phyloP scores from a whole-genome alignment of 1,284 basidiomycete species.

The Coriolopsis trogii region DNA sequence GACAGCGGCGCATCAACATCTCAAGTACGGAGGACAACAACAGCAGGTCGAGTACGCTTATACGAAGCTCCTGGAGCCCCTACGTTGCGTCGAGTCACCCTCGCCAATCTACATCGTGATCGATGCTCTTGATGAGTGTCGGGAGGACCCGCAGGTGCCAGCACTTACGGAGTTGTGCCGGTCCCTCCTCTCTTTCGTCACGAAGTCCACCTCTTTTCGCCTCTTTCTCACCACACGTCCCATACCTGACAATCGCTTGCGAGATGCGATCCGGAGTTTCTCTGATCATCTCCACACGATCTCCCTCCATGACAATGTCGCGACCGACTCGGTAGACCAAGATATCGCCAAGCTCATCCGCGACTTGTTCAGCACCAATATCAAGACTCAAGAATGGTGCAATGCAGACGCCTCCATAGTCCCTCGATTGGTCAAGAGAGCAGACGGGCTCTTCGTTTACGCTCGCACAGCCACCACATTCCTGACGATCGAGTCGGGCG shows the following conservation, averaged over 20 bases:
- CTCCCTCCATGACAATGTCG: not conserved
- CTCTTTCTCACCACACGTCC: conserved; percentile 20
- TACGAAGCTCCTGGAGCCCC: not conserved
- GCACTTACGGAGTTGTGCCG: not conserved
- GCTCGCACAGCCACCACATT: conserved; percentile 10
- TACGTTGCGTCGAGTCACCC: not conserved
- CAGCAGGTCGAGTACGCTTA: not conserved
- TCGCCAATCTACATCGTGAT: conserved; percentile 3
- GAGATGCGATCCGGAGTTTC: not conserved
- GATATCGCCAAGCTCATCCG: conserved; percentile 12
- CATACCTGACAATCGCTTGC: conserved; percentile 3
- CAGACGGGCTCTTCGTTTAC: conserved; percentile 18
- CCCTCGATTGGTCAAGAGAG: not conserved
- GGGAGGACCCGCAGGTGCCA: not conserved
- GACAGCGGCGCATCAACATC: not conserved
- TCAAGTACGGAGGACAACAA: not conserved
- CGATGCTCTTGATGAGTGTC: conserved; percentile 15
- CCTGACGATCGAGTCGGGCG: not conserved
- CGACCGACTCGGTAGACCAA: not conserved
- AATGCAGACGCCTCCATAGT: not conserved
- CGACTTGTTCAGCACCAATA: not conserved
- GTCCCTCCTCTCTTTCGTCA: not conserved
- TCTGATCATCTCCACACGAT: not conserved
- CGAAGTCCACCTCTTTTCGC: conserved; percentile 1
- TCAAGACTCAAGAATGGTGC: not conserved